Evolutionary conservation across 768 basidiomycete genomes (phyloP).

Genomic region (Suillus hirtellus): DNA sequence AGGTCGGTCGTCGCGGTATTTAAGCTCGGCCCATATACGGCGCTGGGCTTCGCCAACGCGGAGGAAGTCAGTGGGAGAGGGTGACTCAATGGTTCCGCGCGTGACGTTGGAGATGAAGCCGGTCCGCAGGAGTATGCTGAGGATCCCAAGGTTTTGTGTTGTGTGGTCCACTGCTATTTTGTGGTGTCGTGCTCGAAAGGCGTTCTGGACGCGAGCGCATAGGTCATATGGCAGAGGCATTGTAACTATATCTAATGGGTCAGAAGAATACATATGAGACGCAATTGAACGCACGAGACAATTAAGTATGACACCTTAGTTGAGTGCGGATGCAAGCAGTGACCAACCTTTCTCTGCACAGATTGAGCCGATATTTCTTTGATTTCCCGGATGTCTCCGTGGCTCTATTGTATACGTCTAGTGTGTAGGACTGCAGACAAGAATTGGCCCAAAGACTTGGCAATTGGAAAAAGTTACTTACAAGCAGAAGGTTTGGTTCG

Average conservation of each 20-base stretch:
- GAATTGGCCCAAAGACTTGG: no score
- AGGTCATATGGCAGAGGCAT: constrained; percentile 80
- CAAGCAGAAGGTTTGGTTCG: no score
- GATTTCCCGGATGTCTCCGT: no score
- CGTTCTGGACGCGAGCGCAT: constrained; percentile 89
- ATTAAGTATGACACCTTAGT: not conserved
- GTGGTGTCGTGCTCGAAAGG: constrained; percentile 84
- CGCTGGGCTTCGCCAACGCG: constrained; percentile 60
- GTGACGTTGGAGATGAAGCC: constrained; percentile 86
- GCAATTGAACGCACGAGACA: constrained; percentile 3
- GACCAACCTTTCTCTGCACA: not conserved
- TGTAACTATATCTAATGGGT: not conserved
- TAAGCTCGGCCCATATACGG: constrained; percentile 92
- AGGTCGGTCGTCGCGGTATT: constrained; percentile 88
- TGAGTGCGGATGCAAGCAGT: not conserved
- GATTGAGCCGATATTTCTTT: no score
- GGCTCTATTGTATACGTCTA: no score
- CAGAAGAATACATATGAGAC: not conserved
- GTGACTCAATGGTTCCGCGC: constrained; percentile 66
- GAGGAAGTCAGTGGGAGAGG: constrained; percentile 66
- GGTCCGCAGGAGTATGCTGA: constrained; percentile 86
- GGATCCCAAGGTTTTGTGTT: constrained; percentile 88
- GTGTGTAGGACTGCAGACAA: no score
- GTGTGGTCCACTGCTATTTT: constrained; percentile 78
- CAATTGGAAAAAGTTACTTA: no score